Conservation (phyloP, 768 basidiomycete species). For the Suillus placidus region DNA sequence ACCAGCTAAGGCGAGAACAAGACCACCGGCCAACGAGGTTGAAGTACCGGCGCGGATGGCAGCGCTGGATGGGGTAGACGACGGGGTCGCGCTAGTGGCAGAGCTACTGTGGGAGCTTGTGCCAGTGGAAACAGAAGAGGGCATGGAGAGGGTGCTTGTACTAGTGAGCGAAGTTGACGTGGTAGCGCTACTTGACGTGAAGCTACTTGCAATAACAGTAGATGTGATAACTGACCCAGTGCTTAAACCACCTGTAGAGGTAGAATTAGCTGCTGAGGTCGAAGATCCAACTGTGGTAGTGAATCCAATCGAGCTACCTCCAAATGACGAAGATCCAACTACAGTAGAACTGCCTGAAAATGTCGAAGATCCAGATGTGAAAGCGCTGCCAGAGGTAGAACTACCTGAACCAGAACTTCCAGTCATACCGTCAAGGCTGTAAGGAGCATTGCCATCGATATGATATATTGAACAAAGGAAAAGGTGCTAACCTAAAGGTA, state of each 20-base stretch:
- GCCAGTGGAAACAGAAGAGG: slow-evolving; percentile 22
- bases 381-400: slow-evolving; percentile 20
- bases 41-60: slow-evolving; percentile 26
- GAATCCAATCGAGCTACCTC: neutral
- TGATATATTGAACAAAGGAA: neutral
- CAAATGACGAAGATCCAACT: neutral
- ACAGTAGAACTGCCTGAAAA: neutral
- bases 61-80: slow-evolving; percentile 22
- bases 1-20: slow-evolving; percentile 26
- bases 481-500: slow-evolving; percentile 51
- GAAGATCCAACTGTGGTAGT: neutral
- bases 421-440: slow-evolving; percentile 59
- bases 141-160: slow-evolving; percentile 34
- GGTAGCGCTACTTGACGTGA: slow-evolving; percentile 11
- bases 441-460: slow-evolving; percentile 9
- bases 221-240: neutral
- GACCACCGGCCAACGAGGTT: slow-evolving; percentile 22
- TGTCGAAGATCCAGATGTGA: slow-evolving; percentile 15
- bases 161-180: slow-evolving; percentile 19
- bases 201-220: slow-evolving; percentile 9
- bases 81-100: slow-evolving; percentile 4
- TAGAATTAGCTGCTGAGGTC: slow-evolving; percentile 18
- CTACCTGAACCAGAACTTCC: slow-evolving; percentile 18
- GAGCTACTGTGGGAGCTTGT: slow-evolving; percentile 1
- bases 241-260: slow-evolving; percentile 9